Evolutionary conservation across 2,329 filamentous ascomycete species (phyloP).

Genomic region (Penicillium sp.): DNA sequence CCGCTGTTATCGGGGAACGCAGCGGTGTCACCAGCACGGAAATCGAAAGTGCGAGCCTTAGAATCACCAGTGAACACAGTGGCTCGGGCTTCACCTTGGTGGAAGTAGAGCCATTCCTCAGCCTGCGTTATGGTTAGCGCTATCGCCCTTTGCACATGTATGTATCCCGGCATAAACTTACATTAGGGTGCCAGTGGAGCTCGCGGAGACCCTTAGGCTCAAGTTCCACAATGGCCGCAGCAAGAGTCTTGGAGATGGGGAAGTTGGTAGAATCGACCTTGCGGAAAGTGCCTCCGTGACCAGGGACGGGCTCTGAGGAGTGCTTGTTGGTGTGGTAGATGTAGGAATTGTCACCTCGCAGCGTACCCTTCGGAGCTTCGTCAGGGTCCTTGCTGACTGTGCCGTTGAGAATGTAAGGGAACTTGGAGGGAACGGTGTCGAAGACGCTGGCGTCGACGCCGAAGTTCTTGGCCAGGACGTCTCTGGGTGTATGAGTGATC

Average conservation of each 20-base stretch:
- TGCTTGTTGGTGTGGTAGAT: slow-evolving; percentile 60
- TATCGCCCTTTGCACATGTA: background rate
- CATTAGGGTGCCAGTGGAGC: slow-evolving; percentile 67
- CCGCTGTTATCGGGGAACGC: slow-evolving; percentile 62
- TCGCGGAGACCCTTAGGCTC: slow-evolving; percentile 62
- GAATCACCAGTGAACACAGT: slow-evolving; percentile 62
- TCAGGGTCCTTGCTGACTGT: slow-evolving; percentile 46
- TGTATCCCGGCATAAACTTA: slow-evolving; percentile 36
- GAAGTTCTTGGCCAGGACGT: slow-evolving; percentile 66
- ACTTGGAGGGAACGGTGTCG: slow-evolving; percentile 53
- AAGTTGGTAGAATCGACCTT: slow-evolving; percentile 67
- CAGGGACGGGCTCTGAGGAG: slow-evolving; percentile 55
- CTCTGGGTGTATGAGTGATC: slow-evolving; percentile 62
- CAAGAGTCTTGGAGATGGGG: slow-evolving; percentile 62
- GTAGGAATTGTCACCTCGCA: slow-evolving; percentile 58
- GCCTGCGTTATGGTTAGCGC: slow-evolving; percentile 42
- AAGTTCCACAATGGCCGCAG: slow-evolving; percentile 61
- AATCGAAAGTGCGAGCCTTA: slow-evolving; percentile 64
- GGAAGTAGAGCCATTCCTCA: slow-evolving; percentile 70
- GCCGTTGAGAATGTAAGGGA: slow-evolving; percentile 61
- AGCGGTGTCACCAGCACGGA: slow-evolving; percentile 63
- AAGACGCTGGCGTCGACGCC: slow-evolving; percentile 60
- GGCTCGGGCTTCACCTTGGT: slow-evolving; percentile 57
- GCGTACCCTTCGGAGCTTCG: slow-evolving; percentile 48
- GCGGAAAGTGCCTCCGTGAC: slow-evolving; percentile 58